Evolutionary conservation across 2,329 filamentous ascomycete genomes (phyloP).

Genomic region (Botrytis aclada): DNA sequence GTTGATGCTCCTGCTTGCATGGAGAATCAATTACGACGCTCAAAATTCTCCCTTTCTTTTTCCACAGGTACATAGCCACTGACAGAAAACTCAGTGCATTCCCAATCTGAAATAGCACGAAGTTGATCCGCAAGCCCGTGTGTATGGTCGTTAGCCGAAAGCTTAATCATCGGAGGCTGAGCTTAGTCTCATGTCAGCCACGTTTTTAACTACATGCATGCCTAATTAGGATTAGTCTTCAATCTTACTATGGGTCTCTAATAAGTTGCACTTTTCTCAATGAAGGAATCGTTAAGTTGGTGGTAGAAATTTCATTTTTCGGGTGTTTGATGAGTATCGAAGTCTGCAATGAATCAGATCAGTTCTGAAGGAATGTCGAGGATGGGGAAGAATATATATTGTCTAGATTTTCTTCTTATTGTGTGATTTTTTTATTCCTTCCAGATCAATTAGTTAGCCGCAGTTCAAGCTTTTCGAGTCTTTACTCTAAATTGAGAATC

Average conservation of each 20-base stretch:
- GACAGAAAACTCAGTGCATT: background rate
- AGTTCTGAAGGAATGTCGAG: background rate
- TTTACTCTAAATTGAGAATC: background rate
- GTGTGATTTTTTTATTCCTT: background rate
- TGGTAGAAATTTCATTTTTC: background rate
- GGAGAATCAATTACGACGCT: background rate
- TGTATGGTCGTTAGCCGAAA: background rate
- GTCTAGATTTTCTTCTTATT: background rate
- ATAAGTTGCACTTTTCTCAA: background rate
- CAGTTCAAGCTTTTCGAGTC: background rate
- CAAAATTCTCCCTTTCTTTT: background rate
- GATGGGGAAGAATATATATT: conserved; percentile 2
- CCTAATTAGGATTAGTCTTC: background rate
- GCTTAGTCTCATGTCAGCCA: conserved; percentile 8
- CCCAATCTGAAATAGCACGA: background rate
- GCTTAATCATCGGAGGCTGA: conserved; percentile 9
- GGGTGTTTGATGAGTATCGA: background rate
- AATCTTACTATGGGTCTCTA: background rate
- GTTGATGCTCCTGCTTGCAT: background rate
- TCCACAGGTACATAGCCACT: background rate
- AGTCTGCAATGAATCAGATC: background rate
- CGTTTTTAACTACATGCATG: conserved; percentile 5
- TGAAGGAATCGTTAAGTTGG: background rate
- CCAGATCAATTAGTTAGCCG: background rate
- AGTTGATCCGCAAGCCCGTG: background rate